Conservation (phyloP, 148 eudicot species). For the Silene conica region DNA sequence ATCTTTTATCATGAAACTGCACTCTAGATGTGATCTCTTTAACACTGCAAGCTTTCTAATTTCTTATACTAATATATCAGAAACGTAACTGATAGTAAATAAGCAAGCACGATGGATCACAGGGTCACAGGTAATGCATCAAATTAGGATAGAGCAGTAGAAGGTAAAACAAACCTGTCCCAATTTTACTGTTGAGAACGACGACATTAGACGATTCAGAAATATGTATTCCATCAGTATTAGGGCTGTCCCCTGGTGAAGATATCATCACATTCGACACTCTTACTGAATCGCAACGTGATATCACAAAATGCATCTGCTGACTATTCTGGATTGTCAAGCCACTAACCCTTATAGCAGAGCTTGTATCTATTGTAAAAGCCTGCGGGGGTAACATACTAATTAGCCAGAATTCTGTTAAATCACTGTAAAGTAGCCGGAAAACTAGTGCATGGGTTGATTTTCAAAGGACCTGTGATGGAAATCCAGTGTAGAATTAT, state of each 20-base stretch:
- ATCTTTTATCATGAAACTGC: too few relatives aligned
- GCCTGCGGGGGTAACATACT: constrained; percentile 41
- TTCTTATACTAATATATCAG: not conserved
- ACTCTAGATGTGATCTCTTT: too few relatives aligned
- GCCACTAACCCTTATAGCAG: constrained; percentile 65
- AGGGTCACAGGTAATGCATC: constrained; percentile 1
- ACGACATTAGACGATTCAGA: constrained; percentile 68
- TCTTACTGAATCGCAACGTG: constrained; percentile 61
- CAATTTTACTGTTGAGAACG: constrained; percentile 73
- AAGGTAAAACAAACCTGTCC: constrained; percentile 55
- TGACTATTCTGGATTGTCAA: constrained; percentile 83
- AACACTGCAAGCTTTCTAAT: not conserved
- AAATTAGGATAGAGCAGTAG: constrained; percentile 15
- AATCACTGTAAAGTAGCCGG: not conserved
- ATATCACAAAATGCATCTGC: constrained; percentile 86
- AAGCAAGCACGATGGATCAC: not conserved
- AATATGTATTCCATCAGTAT: constrained; percentile 95
- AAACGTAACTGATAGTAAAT: not conserved
- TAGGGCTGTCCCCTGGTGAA: constrained; percentile 97
- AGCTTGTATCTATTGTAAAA: constrained; percentile 73
- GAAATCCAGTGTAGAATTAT: not conserved
- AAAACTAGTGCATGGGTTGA: not conserved
- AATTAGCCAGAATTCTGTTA: not conserved
- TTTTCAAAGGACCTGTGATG: not conserved
- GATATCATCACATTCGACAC: constrained; percentile 53